Evolutionary conservation across 2,329 filamentous ascomycete genomes (phyloP), one percentile per base, ranked within the genome.

Genomic region (Curvularia verruculosa): DNA sequence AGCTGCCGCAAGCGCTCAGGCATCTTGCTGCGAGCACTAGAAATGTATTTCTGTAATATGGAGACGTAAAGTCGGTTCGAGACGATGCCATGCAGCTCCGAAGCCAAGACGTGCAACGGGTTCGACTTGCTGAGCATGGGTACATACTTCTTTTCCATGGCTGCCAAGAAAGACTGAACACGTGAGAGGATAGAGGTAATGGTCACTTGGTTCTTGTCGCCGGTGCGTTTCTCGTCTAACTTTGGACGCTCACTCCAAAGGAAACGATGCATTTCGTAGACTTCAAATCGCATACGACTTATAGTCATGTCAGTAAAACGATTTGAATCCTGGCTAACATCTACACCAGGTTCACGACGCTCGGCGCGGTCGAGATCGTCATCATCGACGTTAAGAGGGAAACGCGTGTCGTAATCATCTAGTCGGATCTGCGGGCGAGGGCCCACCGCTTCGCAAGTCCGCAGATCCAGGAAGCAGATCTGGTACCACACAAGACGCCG

Each of bases 401-500:
- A 82, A 58, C 84, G 85, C 0, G 89, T 91, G 65, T 91, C 89
- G 72, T 88, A 92, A 66, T 92, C 89, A 21, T 90, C 89, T 37
- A 83, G 81, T n/a, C 88, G 84, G 52, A 92, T 91, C 50, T 85
- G 83, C 0, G 88, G 88, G 23, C 87, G 82, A 8, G 89, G 89
- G 0, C 89, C 90, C 60, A 90, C 89, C 1, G 87, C 85, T 74
- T 92, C 89, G 67, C 86, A 90, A 0, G 89, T 91, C 37, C 89
- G 82, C 54, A 91, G 84, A 70, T 92, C 90, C 8, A 93, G 80
- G 70, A 90, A 90, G 73, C 88, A 91, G 19, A 93, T 81, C 66
- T 92, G 89, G 70, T 91, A 87, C 90, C 89, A 92, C 31, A 92
- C 81, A 37, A 92, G 77, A 4, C 89, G 85, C 12, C 89, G 85